These are phyloP conservation scores for Yamadazyma conglobata DNA, from an alignment of 1,139 yeast genomes.

Conservation along the genomic window DNA sequence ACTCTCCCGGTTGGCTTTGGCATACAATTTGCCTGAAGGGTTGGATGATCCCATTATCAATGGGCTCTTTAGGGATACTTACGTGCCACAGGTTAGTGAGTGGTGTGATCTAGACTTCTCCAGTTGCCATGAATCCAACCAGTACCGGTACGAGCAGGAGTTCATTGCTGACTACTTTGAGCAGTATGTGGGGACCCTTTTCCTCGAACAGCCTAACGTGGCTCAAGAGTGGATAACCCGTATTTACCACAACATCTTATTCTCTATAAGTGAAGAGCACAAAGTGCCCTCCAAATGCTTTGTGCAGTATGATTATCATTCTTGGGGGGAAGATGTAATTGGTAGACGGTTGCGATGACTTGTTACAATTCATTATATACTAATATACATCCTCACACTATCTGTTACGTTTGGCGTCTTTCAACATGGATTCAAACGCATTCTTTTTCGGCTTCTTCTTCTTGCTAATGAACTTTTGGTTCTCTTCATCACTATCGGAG, in stretches of 20 bases:
- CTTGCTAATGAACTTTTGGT: slow-evolving; percentile 13
- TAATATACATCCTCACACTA: background rate
- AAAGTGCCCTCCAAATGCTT: slow-evolving; percentile 11
- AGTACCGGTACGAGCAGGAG: slow-evolving; percentile 36
- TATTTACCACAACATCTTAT: slow-evolving; percentile 30
- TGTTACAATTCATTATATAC: too few relatives aligned
- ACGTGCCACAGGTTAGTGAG: slow-evolving; percentile 22
- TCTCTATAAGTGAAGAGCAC: slow-evolving; percentile 23
- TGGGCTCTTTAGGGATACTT: slow-evolving; percentile 15
- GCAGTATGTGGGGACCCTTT: slow-evolving; percentile 43
- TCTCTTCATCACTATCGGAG: slow-evolving; percentile 8
- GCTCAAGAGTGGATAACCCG: slow-evolving; percentile 35
- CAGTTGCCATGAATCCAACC: slow-evolving; percentile 17
- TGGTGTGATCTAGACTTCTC: slow-evolving; percentile 21
- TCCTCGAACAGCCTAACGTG: slow-evolving; percentile 35
- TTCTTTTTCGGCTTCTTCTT: slow-evolving; percentile 26
- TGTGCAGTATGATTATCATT: slow-evolving; percentile 21
- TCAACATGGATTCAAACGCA: slow-evolving; percentile 53
- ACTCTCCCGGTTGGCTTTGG: slow-evolving; percentile 34
- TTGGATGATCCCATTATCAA: slow-evolving; percentile 29
- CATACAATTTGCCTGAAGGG: slow-evolving; percentile 36
- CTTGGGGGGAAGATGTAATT: slow-evolving; percentile 27
- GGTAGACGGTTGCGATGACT: slow-evolving; percentile 17
- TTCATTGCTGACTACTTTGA: slow-evolving; percentile 45
- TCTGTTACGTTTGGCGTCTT: slow-evolving; percentile 33